Evolutionary conservation across 2,329 filamentous ascomycete species (phyloP).

Genomic region (Fusarium brevicatenulatum): DNA sequence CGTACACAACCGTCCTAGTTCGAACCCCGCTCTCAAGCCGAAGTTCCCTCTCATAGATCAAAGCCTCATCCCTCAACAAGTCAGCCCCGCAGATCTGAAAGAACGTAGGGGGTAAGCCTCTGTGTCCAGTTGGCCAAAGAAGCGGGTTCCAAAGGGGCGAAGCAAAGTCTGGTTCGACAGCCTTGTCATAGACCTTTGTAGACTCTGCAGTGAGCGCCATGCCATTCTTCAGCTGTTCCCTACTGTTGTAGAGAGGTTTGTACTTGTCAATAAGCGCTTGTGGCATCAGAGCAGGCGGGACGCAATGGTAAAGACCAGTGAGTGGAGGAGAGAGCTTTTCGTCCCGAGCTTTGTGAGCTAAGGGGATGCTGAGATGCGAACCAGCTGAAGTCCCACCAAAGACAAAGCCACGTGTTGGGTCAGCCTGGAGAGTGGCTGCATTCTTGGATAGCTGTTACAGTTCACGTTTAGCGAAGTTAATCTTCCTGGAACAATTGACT

Average conservation of each 20-base stretch:
- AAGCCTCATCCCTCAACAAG: not conserved
- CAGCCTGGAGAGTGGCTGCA: fast-evolving
- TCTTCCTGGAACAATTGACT: not conserved
- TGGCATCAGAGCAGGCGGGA: not conserved
- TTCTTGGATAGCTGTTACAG: not conserved
- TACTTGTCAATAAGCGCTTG: not conserved
- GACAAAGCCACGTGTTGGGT: not conserved
- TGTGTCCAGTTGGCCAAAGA: not conserved
- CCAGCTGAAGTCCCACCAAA: not conserved
- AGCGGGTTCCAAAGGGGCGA: not conserved
- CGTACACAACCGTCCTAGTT: not conserved
- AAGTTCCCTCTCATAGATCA: not conserved
- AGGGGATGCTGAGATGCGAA: not conserved
- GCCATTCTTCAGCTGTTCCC: not conserved
- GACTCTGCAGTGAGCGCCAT: not conserved
- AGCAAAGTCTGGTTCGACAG: not conserved
- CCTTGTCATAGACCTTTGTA: not conserved
- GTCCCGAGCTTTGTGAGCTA: not conserved
- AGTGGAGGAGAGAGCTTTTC: not conserved
- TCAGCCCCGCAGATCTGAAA: not conserved
- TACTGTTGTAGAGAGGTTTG: not conserved
- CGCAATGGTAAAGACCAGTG: not conserved
- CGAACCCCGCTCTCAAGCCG: fast-evolving
- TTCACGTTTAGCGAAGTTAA: fast-evolving
- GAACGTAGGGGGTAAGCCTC: not conserved